These are phyloP conservation scores for Puccinia coronata DNA, from an alignment of 1,284 basidiomycete species.

Conservation along the genomic window DNA sequence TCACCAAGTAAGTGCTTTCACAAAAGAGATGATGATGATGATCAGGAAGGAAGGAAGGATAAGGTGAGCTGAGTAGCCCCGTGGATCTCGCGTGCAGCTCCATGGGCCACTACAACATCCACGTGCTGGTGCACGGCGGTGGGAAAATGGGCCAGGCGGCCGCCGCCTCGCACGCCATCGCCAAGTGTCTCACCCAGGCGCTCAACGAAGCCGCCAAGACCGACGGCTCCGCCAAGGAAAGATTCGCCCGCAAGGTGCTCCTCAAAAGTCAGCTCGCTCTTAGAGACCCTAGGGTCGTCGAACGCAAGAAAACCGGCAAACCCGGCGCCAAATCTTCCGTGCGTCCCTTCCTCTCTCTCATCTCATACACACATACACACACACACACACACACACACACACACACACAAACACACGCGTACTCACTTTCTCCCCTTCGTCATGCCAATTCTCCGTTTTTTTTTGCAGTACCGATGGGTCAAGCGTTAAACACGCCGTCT, in stretches of 20 bases:
- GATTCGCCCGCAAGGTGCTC: conserved; percentile 25
- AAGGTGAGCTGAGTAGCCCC: no score
- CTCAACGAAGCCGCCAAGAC: conserved; percentile 16
- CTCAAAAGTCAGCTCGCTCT: conserved; percentile 33
- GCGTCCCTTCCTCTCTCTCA: background rate
- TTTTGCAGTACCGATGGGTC: conserved; percentile 49
- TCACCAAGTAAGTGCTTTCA: conserved; percentile 19
- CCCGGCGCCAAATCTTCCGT: conserved; percentile 47
- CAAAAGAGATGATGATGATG: no score
- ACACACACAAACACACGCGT: no score
- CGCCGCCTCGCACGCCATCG: conserved; percentile 16
- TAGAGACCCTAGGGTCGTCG: conserved; percentile 40
- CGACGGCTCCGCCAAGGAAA: conserved; percentile 17
- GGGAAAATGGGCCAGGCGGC: conserved; percentile 46
- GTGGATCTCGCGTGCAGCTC: background rate
- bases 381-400: no score
- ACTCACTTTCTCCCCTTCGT: no score
- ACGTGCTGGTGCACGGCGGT: conserved; percentile 27
- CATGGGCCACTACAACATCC: conserved; percentile 40
- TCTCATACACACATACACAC: no score
- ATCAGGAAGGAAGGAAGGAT: background rate
- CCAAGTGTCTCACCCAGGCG: conserved; percentile 17
- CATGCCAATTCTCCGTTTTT: no score
- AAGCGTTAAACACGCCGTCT: conserved; percentile 25
- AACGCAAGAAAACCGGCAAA: conserved; percentile 40